These are phyloP conservation scores for Tilletia caries DNA, from an alignment of 1,284 basidiomycete species.

Conservation along the genomic window DNA sequence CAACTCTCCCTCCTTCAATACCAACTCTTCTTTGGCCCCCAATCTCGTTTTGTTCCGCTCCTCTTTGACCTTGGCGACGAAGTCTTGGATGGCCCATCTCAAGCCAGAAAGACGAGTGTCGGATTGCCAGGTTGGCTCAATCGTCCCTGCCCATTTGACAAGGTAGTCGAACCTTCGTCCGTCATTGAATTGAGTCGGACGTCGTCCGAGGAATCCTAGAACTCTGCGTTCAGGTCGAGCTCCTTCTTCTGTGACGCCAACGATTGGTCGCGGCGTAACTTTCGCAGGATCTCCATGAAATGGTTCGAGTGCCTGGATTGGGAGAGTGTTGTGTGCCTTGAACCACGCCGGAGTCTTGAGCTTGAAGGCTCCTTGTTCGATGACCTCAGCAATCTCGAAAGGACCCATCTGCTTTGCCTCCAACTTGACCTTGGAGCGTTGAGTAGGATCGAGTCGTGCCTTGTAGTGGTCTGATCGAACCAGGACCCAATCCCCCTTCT, in stretches of 20 bases:
- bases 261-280: not conserved
- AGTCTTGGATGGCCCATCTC: not conserved
- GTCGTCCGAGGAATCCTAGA: not conserved
- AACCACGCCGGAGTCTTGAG: not conserved
- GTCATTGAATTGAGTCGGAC: not conserved
- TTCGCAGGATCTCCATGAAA: not conserved
- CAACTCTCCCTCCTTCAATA: not conserved
- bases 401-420: not conserved
- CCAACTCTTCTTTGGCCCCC: not conserved
- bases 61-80: not conserved
- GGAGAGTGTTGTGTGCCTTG: constrained; percentile 3
- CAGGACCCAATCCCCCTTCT: not conserved
- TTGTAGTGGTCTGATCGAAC: not conserved
- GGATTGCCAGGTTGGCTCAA: not conserved
- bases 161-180: not conserved
- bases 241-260: not conserved
- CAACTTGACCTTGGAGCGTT: not conserved
- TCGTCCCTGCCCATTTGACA: not conserved
- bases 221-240: not conserved
- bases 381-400: not conserved
- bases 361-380: not conserved
- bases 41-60: not conserved
- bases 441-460: not conserved
- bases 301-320: not conserved
- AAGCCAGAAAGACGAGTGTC: not conserved